Conservation (phyloP, 441 rosid species). For the Aleurites moluccanus region DNA sequence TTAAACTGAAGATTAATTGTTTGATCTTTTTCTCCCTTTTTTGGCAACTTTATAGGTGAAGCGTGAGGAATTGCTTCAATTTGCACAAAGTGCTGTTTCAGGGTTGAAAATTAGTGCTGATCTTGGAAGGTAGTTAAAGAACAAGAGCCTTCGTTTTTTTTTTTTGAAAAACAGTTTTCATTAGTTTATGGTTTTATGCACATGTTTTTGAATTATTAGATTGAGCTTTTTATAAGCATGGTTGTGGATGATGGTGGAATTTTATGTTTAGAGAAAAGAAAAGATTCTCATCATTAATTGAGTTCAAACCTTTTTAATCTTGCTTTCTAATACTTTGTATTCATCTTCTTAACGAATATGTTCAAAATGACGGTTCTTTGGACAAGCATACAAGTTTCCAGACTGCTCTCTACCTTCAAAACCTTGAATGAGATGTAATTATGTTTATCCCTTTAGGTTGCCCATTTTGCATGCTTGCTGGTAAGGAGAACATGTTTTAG, state of each 20-base stretch:
- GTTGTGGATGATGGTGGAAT: slow-evolving; percentile 8
- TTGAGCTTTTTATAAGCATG: not conserved
- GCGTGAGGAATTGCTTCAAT: slow-evolving; percentile 96
- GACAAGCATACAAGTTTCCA: not conserved
- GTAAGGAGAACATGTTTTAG: not conserved
- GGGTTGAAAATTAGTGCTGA: slow-evolving; percentile 87
- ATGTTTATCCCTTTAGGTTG: not conserved
- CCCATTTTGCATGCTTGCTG: not conserved
- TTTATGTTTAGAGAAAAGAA: not conserved
- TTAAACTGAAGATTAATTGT: slow-evolving; percentile 19
- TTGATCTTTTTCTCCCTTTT: slow-evolving; percentile 10
- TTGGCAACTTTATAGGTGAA: slow-evolving; percentile 66
- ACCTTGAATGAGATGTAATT: too few species aligned
- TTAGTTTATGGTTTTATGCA: not conserved
- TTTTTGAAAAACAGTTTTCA: not conserved
- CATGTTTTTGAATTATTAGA: not conserved
- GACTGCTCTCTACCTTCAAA: not conserved
- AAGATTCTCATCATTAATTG: not conserved
- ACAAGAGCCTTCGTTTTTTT: slow-evolving; percentile 13
- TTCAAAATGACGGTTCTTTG: not conserved
- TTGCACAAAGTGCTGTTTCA: slow-evolving; percentile 87
- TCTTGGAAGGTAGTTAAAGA: slow-evolving; percentile 59
- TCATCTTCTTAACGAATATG: not conserved
- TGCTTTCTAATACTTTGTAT: not conserved
- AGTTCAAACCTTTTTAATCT: not conserved